Conservation (phyloP, 2,329 filamentous ascomycete genomes). For the Cercospora sp. region DNA sequence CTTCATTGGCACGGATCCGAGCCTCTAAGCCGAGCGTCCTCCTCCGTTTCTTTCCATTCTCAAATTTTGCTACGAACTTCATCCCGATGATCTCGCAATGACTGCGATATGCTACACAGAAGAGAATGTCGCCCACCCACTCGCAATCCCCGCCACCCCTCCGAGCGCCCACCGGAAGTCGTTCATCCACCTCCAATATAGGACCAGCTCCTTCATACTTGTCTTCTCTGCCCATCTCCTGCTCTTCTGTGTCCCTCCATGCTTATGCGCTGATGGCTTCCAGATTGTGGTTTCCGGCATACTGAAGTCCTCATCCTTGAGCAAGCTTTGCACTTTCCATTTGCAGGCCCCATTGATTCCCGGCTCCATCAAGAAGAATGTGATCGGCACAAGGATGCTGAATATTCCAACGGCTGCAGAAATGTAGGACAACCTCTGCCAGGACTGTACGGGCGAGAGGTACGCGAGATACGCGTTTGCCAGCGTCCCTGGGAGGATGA, state of each 20-base stretch:
- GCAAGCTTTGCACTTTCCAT: constrained; percentile 41
- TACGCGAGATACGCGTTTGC: constrained; percentile 37
- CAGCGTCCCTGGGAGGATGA: constrained; percentile 39
- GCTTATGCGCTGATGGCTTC: constrained; percentile 29
- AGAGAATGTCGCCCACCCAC: constrained; percentile 31
- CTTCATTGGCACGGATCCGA: background rate
- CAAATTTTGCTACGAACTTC: background rate
- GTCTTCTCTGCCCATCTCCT: constrained; percentile 30
- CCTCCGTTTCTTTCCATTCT: background rate
- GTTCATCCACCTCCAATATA: constrained; percentile 32
- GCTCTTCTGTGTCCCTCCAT: constrained; percentile 27
- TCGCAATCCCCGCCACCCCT: constrained; percentile 25
- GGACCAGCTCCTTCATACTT: constrained; percentile 32
- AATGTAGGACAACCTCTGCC: constrained; percentile 28
- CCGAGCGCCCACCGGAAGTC: constrained; percentile 31
- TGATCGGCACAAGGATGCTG: constrained; percentile 41
- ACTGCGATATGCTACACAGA: background rate
- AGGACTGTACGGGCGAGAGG: background rate
- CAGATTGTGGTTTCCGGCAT: constrained; percentile 29
- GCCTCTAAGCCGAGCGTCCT: background rate
- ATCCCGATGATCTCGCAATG: background rate
- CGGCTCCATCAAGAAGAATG: constrained; percentile 43
- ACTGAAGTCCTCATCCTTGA: constrained; percentile 33
- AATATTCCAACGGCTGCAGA: constrained; percentile 30
- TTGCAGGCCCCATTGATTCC: constrained; percentile 43